A percentile compares a stretch with the other conserved stretches of the same genome.
phyloP scores from a whole-genome alignment of 2,329 filamentous ascomycete genomes.

The Microascus cirrosus region DNA sequence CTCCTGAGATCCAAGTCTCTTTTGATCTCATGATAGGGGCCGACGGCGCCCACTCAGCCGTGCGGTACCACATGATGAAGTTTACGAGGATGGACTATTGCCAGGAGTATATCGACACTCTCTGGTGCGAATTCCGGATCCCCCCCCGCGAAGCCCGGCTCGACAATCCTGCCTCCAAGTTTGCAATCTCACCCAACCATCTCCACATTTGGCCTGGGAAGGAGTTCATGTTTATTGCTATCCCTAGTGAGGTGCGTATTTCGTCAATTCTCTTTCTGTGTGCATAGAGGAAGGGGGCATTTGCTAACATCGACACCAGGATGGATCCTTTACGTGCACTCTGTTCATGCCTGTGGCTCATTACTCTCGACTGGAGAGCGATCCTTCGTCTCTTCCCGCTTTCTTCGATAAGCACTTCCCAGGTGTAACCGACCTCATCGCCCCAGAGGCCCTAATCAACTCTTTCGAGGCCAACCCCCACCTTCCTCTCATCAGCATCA shows the following conservation, averaged over 20 bases:
- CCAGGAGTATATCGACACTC: constrained; percentile 89
- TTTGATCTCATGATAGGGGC: constrained; percentile 93
- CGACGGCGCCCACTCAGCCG: constrained; percentile 87
- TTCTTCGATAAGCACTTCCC: constrained; percentile 85
- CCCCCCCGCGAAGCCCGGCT: constrained; percentile 28
- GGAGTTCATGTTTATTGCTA: constrained; percentile 97
- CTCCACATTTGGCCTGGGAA: constrained; percentile 95
- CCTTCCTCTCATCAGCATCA: constrained; percentile 85
- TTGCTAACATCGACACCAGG: constrained; percentile 26
- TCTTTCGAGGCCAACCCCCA: constrained; percentile 81
- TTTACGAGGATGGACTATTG: constrained; percentile 80
- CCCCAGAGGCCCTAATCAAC: constrained; percentile 52
- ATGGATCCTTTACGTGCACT: constrained; percentile 90
- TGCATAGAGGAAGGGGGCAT: neutral
- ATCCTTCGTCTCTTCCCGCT: constrained; percentile 45
- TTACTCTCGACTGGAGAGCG: constrained; percentile 56
- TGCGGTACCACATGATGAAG: constrained; percentile 93
- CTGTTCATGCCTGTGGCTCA: constrained; percentile 70
- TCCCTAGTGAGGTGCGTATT: constrained; percentile 53
- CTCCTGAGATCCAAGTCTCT: constrained; percentile 64
- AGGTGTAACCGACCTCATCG: constrained; percentile 65
- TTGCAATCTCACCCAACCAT: constrained; percentile 81
- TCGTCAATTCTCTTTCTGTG: constrained; percentile 9
- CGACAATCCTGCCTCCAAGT: constrained; percentile 32
- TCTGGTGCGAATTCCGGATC: constrained; percentile 96